Evolutionary conservation across 2,329 filamentous ascomycete genomes (phyloP).

Genomic region (Talaromyces sp.): DNA sequence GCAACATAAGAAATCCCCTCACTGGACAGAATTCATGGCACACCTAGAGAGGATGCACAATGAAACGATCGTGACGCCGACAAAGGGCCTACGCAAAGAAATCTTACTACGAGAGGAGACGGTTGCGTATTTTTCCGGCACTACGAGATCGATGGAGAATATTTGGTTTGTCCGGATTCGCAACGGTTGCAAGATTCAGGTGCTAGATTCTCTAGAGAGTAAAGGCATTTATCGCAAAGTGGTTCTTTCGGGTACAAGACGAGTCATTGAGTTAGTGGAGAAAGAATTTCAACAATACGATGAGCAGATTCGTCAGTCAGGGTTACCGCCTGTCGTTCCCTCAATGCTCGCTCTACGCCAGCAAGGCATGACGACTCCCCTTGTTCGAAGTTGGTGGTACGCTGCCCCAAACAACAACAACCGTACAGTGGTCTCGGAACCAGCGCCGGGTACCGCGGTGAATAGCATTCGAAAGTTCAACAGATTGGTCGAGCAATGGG

Average conservation of each 20-base stretch:
- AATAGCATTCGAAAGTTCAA: conserved; percentile 37
- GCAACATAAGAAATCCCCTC: conserved; percentile 10
- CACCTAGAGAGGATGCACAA: conserved; percentile 27
- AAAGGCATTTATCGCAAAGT: conserved; percentile 33
- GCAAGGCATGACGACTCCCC: conserved; percentile 25
- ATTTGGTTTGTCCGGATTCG: conserved; percentile 34
- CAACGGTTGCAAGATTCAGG: conserved; percentile 40
- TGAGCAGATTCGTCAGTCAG: conserved; percentile 12
- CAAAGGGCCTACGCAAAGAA: conserved; percentile 27
- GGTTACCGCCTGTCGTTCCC: conserved; percentile 26
- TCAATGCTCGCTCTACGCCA: conserved; percentile 27
- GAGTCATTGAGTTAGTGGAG: conserved; percentile 32
- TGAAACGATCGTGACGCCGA: conserved; percentile 19
- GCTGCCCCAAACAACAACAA: conserved; percentile 7
- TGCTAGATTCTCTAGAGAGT: conserved; percentile 31
- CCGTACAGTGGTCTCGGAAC: not conserved
- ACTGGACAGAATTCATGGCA: conserved; percentile 28
- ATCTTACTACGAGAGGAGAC: conserved; percentile 36
- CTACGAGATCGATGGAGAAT: conserved; percentile 34
- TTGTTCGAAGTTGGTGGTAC: conserved; percentile 33
- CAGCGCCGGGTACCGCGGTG: not conserved
- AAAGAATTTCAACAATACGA: conserved; percentile 27
- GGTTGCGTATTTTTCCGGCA: conserved; percentile 33
- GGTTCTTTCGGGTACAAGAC: conserved; percentile 34
- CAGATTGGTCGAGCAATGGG: conserved; percentile 40